Base-by-base conservation (phyloP, 805 yeast genomes). In the Zygoascus flipseniorum region DNA sequence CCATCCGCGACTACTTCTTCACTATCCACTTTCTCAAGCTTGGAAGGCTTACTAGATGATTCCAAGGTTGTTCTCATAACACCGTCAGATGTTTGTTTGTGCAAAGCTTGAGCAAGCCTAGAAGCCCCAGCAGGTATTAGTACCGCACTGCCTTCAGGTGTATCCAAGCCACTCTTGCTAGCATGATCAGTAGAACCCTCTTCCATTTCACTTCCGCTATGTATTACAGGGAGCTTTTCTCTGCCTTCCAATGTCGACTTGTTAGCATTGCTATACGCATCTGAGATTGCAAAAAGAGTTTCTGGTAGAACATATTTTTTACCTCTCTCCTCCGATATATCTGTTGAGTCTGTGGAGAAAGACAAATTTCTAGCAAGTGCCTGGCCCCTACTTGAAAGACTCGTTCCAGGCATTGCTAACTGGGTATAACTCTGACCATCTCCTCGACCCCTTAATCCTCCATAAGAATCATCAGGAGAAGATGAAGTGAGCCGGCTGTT, bases 381-480 rank as follows among this genome's bases (percentile, higher is more conserved):
- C 4, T 44, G 32, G 47, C 32, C 16, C 10, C 14, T n/a, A 26
- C 26, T 19, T 5, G 31, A 18, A 11, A 26, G 23, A 44, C 19
- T n/a, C 26, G 26, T 43, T 8, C 31, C 43, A 1, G 52, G 23
- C 54, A 50, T 54, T 9, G 56, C 43, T 5, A 54, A 47, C 16
- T 54, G 57, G 5, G 57, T 54, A 31, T 48, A 54, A 20, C 52
- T 48, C n/a, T 54, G 42, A 9, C 57, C 57, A n/a, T 18, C 26
- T 35, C 39, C 39, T 19, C 26, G 26, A 31, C 31, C 52, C 20
- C 45, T 51, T 20, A 43, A 14, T 4, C 52, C 55, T 2, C 55
- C 55, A 28, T 48, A 55, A 8, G 53, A 48, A n/a, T 55, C 57
- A 8, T 55, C 57, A 9, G 55, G 57, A 9, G 57, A 55, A 48